Conservation (phyloP, 805 yeast species). For the Jamesozyma rosinii region DNA sequence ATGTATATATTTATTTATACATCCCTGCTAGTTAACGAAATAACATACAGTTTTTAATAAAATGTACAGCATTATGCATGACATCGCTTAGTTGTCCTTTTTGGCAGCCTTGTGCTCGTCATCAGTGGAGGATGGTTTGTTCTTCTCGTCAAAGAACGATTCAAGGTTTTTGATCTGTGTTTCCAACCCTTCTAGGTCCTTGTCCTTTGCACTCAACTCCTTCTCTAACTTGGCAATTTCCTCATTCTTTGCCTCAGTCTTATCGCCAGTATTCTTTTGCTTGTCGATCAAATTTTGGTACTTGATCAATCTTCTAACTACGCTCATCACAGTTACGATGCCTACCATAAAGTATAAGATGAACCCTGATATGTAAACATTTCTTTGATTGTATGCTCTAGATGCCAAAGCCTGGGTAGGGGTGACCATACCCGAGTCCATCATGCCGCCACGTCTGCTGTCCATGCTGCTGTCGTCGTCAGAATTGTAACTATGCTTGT, state of each 20-base stretch:
- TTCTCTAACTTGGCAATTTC: constrained; percentile 32
- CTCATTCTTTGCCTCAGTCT: constrained; percentile 9
- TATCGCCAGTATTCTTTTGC: constrained; percentile 5
- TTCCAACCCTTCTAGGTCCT: constrained; percentile 39
- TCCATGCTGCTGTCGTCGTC: not conserved
- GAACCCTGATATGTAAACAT: constrained; percentile 54
- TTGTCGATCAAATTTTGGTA: constrained; percentile 32
- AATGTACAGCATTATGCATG: too few species aligned
- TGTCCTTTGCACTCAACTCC: constrained; percentile 34
- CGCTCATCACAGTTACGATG: constrained; percentile 44
- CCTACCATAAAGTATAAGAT: constrained; percentile 48
- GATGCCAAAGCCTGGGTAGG: constrained; percentile 46
- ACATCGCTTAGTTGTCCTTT: not conserved
- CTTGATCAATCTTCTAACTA: constrained; percentile 44
- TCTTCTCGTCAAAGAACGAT: constrained; percentile 36
- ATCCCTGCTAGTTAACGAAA: not conserved
- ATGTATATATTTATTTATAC: too few species aligned
- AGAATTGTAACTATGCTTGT: constrained; percentile 7
- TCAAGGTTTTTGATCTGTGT: constrained; percentile 47
- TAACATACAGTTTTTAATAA: not conserved
- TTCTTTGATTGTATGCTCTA: constrained; percentile 55
- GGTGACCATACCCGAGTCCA: constrained; percentile 18
- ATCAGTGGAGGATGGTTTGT: constrained; percentile 2
- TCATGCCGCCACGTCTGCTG: not conserved
- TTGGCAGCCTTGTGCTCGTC: too few species aligned